A percentile compares a stretch with the other conserved stretches of the same genome.
Evolutionary conservation across 257 asterid species (phyloP).

Genomic region (Solanum rostratum): DNA sequence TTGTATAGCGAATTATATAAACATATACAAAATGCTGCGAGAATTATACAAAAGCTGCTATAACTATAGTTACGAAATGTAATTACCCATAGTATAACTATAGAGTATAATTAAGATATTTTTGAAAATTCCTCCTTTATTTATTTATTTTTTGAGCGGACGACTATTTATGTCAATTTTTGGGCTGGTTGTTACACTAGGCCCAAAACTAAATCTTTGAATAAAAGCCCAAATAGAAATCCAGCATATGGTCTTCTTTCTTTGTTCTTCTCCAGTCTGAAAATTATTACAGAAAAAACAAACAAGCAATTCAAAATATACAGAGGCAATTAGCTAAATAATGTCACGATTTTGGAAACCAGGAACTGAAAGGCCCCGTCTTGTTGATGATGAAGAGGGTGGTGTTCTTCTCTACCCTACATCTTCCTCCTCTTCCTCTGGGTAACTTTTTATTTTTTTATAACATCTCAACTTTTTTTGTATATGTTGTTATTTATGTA

Average conservation of each 20-base stretch:
- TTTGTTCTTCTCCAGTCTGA: background rate
- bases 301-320: background rate
- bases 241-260: background rate
- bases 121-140: no score
- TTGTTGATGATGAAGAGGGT: slow-evolving; percentile 93
- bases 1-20: no score
- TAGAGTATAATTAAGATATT: no score
- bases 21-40: no score
- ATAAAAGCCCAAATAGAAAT: background rate
- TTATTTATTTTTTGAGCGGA: no score
- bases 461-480: background rate
- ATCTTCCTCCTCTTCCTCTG: slow-evolving; percentile 63
- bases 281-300: background rate
- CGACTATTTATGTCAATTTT: background rate
- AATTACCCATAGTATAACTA: no score
- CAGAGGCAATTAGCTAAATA: background rate
- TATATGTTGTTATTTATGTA: background rate
- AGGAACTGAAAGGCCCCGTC: slow-evolving; percentile 76
- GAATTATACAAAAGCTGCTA: no score
- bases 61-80: no score
- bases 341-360: slow-evolving; percentile 91
- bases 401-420: slow-evolving; percentile 57
- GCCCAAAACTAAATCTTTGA: background rate
- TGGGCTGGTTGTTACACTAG: background rate
- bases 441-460: slow-evolving; percentile 18